These are phyloP conservation scores for Monosporozyma unispora DNA, from an alignment of 805 yeast genomes.

Conservation along the genomic window DNA sequence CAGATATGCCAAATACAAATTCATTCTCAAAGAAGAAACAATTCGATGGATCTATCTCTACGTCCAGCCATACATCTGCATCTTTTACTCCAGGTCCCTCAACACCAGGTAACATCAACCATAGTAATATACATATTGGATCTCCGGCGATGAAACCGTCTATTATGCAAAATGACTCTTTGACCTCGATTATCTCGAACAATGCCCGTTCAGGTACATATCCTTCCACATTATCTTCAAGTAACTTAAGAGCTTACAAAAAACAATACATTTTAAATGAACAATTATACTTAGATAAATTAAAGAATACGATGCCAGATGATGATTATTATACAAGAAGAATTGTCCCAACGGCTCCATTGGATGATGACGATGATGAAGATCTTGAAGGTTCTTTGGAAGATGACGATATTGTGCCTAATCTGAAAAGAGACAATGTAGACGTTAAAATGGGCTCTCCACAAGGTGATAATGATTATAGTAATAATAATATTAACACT, in stretches of 20 bases:
- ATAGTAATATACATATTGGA: background rate
- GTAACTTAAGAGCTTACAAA: constrained; percentile 16
- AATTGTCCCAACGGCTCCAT: constrained; percentile 32
- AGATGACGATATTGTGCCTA: constrained; percentile 13
- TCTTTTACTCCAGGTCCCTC: background rate
- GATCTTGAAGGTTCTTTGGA: constrained; percentile 18
- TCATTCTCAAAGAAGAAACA: background rate
- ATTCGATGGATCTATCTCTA: background rate
- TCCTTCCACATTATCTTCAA: background rate
- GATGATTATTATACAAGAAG: constrained; percentile 73
- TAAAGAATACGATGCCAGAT: constrained; percentile 52
- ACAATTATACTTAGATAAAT: constrained; percentile 51
- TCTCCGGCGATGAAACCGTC: background rate
- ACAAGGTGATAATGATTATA: constrained; percentile 4
- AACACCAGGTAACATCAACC: background rate
- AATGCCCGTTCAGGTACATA: background rate
- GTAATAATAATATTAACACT: constrained; percentile 15
- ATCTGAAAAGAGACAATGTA: background rate
- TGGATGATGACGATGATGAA: constrained; percentile 32
- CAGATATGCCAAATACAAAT: background rate
- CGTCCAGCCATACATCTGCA: background rate
- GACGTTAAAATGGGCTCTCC: background rate
- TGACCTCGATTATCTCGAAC: constrained; percentile 4
- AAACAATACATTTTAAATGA: constrained; percentile 45
- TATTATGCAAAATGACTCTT: background rate